Conservation (phyloP, 2,329 filamentous ascomycete species). For the Apiospora sp. region DNA sequence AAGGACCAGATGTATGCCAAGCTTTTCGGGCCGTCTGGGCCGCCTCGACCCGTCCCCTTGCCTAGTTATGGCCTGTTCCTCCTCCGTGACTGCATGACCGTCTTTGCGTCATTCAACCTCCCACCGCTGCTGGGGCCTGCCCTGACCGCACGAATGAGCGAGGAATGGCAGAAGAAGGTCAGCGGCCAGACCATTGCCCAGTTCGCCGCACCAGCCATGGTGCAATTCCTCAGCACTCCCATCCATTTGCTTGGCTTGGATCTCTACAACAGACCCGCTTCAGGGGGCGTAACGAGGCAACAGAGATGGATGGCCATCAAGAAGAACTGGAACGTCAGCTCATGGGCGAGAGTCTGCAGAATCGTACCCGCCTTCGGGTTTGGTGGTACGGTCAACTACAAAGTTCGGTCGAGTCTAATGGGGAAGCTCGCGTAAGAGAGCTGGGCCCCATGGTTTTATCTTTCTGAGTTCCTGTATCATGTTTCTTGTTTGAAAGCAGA, state of each 20-base stretch:
- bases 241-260: slow-evolving; percentile 87
- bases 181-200: slow-evolving; percentile 74
- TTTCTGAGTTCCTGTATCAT: slow-evolving; percentile 7
- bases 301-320: slow-evolving; percentile 74
- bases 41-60: slow-evolving; percentile 67
- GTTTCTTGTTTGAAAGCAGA: slow-evolving; percentile 20
- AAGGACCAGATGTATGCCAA: slow-evolving; percentile 88
- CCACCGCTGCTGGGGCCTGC: slow-evolving; percentile 79
- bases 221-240: slow-evolving; percentile 83
- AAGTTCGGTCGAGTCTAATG: slow-evolving; percentile 75
- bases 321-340: slow-evolving; percentile 78
- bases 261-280: slow-evolving; percentile 75
- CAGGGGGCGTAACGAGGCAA: slow-evolving; percentile 50
- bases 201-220: slow-evolving; percentile 79
- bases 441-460: neutral
- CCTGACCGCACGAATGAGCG: slow-evolving; percentile 63
- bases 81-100: slow-evolving; percentile 83
- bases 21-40: slow-evolving; percentile 73
- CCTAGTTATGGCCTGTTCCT: slow-evolving; percentile 82
- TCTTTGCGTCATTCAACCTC: slow-evolving; percentile 92
- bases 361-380: slow-evolving; percentile 91
- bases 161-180: slow-evolving; percentile 58
- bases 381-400: slow-evolving; percentile 84
- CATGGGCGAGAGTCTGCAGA: slow-evolving; percentile 78
- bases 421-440: slow-evolving; percentile 53